These are phyloP conservation scores for Pouteria glomerata DNA, from an alignment of 148 eudicot genomes.

Conservation along the genomic window DNA sequence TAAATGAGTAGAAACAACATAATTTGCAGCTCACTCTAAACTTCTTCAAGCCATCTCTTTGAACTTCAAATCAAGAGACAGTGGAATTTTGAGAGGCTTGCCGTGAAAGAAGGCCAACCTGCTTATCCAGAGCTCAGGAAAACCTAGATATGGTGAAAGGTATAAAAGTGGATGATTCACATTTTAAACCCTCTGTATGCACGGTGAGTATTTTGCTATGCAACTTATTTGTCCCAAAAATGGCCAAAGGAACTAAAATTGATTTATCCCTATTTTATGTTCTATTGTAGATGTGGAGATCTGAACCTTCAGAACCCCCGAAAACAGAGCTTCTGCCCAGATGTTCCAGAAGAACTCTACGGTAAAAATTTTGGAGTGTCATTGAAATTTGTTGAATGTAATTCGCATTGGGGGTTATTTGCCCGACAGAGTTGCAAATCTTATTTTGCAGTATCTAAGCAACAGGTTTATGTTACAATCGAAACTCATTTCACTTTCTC, in stretches of 20 bases:
- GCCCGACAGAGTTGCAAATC: slow-evolving; percentile 95
- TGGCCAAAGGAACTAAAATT: too few species aligned
- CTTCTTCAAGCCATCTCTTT: too few species aligned
- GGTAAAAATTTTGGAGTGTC: slow-evolving; percentile 91
- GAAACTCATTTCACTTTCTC: not conserved
- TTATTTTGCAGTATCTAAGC: slow-evolving; percentile 86
- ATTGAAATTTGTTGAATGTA: slow-evolving; percentile 78
- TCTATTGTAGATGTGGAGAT: slow-evolving; percentile 73
- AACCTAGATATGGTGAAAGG: slow-evolving; percentile 99
- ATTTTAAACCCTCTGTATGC: slow-evolving; percentile 90
- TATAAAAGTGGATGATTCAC: slow-evolving; percentile 97
- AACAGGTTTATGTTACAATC: slow-evolving; percentile 57
- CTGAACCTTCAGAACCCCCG: slow-evolving; percentile 89
- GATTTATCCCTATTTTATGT: not conserved
- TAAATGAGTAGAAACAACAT: too few species aligned
- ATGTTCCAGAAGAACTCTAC: slow-evolving; percentile 94
- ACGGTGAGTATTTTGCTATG: slow-evolving; percentile 53
- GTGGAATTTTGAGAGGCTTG: slow-evolving; percentile 99
- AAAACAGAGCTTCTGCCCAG: slow-evolving; percentile 84
- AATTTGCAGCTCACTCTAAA: too few species aligned
- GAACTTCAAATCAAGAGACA: too few species aligned
- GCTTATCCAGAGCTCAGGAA: slow-evolving; percentile 80
- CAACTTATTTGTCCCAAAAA: not conserved
- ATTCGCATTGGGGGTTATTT: slow-evolving; percentile 92
- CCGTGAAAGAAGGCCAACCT: slow-evolving; percentile 94